phyloP scores from a whole-genome alignment of 2,329 filamentous ascomycete genomes.

The Ceratocystis cacaofunesta region DNA sequence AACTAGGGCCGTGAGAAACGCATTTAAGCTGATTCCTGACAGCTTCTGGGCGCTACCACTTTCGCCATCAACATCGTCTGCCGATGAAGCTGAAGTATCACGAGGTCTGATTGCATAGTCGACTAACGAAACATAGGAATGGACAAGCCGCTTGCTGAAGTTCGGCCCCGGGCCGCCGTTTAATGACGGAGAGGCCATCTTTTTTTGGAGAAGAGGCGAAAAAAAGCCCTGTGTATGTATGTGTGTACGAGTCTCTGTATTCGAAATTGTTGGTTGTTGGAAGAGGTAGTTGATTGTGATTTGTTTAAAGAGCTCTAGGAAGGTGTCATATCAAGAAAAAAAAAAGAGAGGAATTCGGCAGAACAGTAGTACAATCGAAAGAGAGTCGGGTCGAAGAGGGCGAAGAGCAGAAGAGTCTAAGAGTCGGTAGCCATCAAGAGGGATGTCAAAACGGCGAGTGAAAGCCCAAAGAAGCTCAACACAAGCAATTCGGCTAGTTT shows the following conservation, averaged over 20 bases:
- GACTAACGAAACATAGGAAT: constrained; percentile 7
- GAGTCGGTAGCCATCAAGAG: background rate
- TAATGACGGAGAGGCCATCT: background rate
- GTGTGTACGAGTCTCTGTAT: background rate
- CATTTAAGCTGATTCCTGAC: constrained; percentile 32
- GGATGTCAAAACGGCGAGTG: background rate
- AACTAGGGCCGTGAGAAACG: constrained; percentile 51
- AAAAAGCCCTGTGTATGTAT: background rate
- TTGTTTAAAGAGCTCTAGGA: background rate
- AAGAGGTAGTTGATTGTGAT: background rate
- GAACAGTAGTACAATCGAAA: background rate
- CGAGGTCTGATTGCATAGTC: constrained; percentile 3
- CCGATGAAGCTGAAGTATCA: constrained; percentile 5
- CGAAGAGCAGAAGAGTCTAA: background rate
- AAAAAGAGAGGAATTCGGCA: too few species aligned
- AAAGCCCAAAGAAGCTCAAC: background rate
- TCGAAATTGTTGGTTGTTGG: background rate
- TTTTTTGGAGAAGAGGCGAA: background rate
- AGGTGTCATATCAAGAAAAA: background rate
- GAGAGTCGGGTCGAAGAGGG: background rate
- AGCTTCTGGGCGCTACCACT: constrained; percentile 20
- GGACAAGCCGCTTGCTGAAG: background rate
- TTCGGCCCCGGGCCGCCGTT: background rate
- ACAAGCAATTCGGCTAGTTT: background rate
- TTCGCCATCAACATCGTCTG: constrained; percentile 7